phyloP scores from a whole-genome alignment of 495 filamentous ascomycete genomes.

The Durotheca rogersii region DNA sequence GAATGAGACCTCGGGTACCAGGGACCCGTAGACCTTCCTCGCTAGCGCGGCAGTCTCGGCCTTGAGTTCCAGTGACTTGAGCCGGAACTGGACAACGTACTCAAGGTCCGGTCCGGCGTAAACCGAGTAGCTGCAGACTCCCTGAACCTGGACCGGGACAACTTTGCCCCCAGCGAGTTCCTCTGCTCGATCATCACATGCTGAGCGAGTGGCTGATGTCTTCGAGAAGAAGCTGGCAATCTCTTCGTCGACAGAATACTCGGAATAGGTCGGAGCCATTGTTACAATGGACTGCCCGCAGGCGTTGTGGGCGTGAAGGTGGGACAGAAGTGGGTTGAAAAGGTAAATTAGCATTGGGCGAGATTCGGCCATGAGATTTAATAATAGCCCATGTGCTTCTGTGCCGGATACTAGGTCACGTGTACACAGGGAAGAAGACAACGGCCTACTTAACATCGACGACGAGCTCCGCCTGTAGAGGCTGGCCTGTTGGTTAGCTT shows the following conservation, averaged over 20 bases:
- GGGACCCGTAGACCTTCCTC: conserved; percentile 36
- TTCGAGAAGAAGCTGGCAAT: conserved; percentile 43
- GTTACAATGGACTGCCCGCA: too few relatives aligned
- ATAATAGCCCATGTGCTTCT: too few relatives aligned
- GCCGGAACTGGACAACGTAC: conserved; percentile 47
- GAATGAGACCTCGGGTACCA: conserved; percentile 38
- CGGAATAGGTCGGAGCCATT: conserved; percentile 3
- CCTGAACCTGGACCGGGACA: conserved; percentile 42
- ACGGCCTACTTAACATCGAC: too few relatives aligned
- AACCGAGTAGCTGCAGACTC: conserved; percentile 47
- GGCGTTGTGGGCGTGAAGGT: too few relatives aligned
- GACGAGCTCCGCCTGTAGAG: too few relatives aligned
- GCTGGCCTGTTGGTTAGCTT: too few relatives aligned
- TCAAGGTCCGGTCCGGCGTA: conserved; percentile 42
- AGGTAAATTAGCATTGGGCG: too few relatives aligned
- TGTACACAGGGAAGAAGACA: too few relatives aligned
- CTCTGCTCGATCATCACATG: conserved; percentile 38
- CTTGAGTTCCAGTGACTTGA: conserved; percentile 37
- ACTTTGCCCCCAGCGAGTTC: conserved; percentile 39
- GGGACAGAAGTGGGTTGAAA: too few relatives aligned
- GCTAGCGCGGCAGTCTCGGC: conserved; percentile 35
- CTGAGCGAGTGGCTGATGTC: conserved; percentile 39
- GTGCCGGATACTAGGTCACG: too few relatives aligned
- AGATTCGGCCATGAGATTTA: too few relatives aligned
- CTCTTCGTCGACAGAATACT: conserved; percentile 42